These are phyloP conservation scores for Chiua virens DNA, from an alignment of 768 basidiomycete genomes.

Conservation along the genomic window DNA sequence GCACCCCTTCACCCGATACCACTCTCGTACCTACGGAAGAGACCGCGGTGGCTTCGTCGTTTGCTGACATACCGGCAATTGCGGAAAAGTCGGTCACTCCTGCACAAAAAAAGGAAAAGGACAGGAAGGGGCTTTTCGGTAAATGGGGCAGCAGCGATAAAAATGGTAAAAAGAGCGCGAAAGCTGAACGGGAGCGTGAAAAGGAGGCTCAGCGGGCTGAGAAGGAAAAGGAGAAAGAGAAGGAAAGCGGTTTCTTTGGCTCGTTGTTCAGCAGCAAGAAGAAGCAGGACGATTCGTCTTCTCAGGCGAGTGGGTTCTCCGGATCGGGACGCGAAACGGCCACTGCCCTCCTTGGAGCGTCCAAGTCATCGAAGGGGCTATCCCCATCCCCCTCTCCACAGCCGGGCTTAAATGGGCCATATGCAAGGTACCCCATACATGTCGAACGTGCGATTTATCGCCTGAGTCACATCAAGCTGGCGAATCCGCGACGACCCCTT, in stretches of 20 bases:
- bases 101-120: constrained; percentile 61
- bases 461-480: constrained; percentile 96
- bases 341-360: constrained; percentile 79
- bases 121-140: constrained; percentile 65
- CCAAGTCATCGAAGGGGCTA: constrained; percentile 73
- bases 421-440: constrained; percentile 93
- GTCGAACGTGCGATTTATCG: constrained; percentile 98
- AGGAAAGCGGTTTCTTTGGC: constrained; percentile 85
- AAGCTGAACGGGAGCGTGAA: constrained; percentile 42
- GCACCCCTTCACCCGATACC: constrained; percentile 60
- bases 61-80: constrained; percentile 19
- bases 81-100: constrained; percentile 28
- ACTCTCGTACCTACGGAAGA: constrained; percentile 27
- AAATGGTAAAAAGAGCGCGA: constrained; percentile 54
- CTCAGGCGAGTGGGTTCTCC: constrained; percentile 34
- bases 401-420: constrained; percentile 39
- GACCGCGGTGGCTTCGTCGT: constrained; percentile 25
- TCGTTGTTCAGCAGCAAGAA: constrained; percentile 86
- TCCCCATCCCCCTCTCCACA: constrained; percentile 61
- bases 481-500: constrained; percentile 92
- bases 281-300: constrained; percentile 74
- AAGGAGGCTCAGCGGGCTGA: constrained; percentile 48
- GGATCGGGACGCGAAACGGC: constrained; percentile 82
- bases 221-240: constrained; percentile 52
- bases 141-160: constrained; percentile 66